Evolutionary conservation across 805 yeast genomes (phyloP), one percentile per base, ranked within the genome.

Genomic region (Priceomyces melissophilus): DNA sequence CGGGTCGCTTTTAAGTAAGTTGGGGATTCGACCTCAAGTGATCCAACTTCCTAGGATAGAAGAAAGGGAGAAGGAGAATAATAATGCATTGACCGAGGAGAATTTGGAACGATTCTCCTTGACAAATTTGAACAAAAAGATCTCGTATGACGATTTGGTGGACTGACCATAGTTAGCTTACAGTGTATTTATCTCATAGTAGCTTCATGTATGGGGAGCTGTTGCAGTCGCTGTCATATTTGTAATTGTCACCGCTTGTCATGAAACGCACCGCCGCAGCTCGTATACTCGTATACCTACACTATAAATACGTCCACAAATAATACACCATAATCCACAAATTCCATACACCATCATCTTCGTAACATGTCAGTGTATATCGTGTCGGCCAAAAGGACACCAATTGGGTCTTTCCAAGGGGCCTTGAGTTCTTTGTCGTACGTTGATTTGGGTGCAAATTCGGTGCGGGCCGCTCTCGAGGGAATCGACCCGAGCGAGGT

Each of bases 381-480:
- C 61, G 98, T 90, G 42, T 71, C 96, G 28, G 76, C 87, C 38
- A 82, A 96, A 37, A 84, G 99, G 75, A 93, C 99, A 13, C 99
- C 99, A 56, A 79, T 93, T 55, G 99, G 98, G 32, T 82, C 96
- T 11, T 87, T 93, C 72, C 93, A 85, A 63, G 97, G 99, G 41
- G 61, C 79, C 2, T 75, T 93, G 34, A 65, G 93, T 29, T 76
- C 93, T 27, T 76, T 86, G 55, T 69, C 80, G 37, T 89, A 84
- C 60, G 80, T 83, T 43, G 98, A 91, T 58, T 76, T 93, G 42
- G 99, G 99, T 40, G 79, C 95, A 20, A 85, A 84, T 54, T 97
- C 97, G 36, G 96, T 93, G 49, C 83, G 82, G 49, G 84, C 91
- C 44, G 96, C 96, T 10, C 67, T 90, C 47, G 87, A 71, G 42